phyloP scores from a whole-genome alignment of 257 asterid genomes.

The Petunia secreta region DNA sequence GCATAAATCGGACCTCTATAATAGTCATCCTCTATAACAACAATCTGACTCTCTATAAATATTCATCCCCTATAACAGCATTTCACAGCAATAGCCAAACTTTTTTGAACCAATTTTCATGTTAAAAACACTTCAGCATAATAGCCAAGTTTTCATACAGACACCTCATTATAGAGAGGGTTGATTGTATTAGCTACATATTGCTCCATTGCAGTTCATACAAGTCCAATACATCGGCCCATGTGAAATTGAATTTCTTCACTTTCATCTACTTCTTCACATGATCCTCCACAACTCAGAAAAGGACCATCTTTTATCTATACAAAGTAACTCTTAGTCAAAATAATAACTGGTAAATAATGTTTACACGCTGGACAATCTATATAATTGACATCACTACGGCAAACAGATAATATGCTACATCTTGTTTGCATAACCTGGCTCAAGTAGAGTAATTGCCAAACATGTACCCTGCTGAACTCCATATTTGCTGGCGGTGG shows the following conservation, averaged over 20 bases:
- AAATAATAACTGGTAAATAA: slow-evolving; percentile 2
- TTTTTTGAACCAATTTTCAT: too few species aligned
- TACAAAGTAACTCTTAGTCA: slow-evolving; percentile 16
- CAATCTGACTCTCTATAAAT: too few species aligned
- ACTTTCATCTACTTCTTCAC: slow-evolving; percentile 19
- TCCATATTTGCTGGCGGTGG: background rate
- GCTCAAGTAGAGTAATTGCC: background rate
- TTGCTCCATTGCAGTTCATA: too few species aligned
- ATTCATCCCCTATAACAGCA: too few species aligned
- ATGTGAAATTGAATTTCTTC: background rate
- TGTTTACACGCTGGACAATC: slow-evolving; percentile 19
- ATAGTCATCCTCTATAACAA: too few species aligned
- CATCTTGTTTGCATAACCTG: slow-evolving; percentile 14
- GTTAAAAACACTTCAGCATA: too few species aligned
- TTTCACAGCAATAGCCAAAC: too few species aligned
- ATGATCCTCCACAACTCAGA: slow-evolving; percentile 6
- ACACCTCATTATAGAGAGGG: too few species aligned
- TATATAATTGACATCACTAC: background rate
- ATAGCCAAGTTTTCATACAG: too few species aligned
- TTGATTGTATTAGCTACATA: too few species aligned
- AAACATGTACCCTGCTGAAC: background rate
- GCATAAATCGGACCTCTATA: too few species aligned
- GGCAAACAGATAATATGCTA: slow-evolving; percentile 7
- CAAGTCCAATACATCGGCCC: background rate
- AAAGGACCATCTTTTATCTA: background rate